phyloP scores from a whole-genome alignment of 805 yeast genomes.

The Lachancea nothofagi region DNA sequence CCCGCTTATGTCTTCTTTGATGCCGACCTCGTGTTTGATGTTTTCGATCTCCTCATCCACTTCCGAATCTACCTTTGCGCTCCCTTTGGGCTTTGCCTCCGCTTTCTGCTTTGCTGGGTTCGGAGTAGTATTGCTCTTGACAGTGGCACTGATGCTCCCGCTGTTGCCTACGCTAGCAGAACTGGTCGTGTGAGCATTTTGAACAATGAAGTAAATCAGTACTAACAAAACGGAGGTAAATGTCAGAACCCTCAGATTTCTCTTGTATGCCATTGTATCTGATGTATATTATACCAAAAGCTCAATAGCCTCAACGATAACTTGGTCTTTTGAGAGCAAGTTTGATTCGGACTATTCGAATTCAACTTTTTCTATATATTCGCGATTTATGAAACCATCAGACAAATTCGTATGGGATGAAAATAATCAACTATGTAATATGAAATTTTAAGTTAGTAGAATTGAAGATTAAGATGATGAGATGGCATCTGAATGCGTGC shows the following conservation, averaged over 20 bases:
- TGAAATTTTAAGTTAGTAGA: background rate
- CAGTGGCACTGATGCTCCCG: background rate
- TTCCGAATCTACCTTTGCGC: constrained; percentile 6
- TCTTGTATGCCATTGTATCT: constrained; percentile 14
- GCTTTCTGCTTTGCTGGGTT: background rate
- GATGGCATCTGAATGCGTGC: constrained; percentile 21
- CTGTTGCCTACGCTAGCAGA: constrained; percentile 3
- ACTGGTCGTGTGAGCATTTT: constrained; percentile 20
- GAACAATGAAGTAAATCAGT: constrained; percentile 26
- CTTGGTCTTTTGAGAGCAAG: background rate
- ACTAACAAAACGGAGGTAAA: constrained; percentile 24
- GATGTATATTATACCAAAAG: background rate
- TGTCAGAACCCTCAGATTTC: constrained; percentile 25
- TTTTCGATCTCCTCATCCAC: constrained; percentile 19
- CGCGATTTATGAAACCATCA: no score
- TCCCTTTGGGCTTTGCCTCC: background rate
- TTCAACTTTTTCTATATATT: background rate
- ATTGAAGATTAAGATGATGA: background rate
- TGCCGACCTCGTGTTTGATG: constrained; percentile 19
- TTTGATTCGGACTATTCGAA: background rate
- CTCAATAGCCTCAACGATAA: background rate
- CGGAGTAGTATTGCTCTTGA: background rate
- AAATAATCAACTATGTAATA: background rate
- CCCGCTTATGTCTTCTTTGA: constrained; percentile 6
- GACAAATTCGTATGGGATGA: background rate